phyloP scores from a whole-genome alignment of 306 rosid genomes.

The Astragalus glycyphyllos region DNA sequence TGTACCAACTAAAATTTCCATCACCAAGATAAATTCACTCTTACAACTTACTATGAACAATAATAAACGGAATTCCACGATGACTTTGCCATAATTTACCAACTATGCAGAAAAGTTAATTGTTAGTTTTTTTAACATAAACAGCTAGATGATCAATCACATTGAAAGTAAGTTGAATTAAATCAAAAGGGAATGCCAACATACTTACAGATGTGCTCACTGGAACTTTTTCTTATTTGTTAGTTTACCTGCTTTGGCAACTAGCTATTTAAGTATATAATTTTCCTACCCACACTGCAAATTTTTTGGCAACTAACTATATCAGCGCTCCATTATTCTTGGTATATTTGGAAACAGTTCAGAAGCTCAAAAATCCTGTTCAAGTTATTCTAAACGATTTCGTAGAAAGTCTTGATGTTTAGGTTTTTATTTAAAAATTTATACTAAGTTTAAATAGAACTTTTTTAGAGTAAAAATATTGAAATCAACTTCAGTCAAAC shows the following conservation, averaged over 20 bases:
- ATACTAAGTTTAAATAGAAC: background rate
- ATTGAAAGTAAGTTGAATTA: slow-evolving; percentile 6
- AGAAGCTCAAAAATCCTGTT: background rate
- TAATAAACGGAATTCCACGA: background rate
- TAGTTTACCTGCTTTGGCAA: slow-evolving; percentile 17
- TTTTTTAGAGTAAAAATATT: background rate
- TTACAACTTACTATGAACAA: slow-evolving; percentile 6
- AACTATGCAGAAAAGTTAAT: background rate
- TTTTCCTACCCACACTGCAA: background rate
- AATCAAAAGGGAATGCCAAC: slow-evolving; percentile 31
- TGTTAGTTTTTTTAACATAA: slow-evolving; percentile 22
- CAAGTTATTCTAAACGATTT: slow-evolving; percentile 1
- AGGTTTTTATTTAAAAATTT: background rate
- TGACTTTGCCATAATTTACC: slow-evolving; percentile 19
- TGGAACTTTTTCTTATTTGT: slow-evolving; percentile 18
- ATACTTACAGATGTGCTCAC: slow-evolving; percentile 20
- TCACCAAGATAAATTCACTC: slow-evolving; percentile 1
- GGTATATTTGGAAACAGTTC: background rate
- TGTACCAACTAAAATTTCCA: slow-evolving; percentile 22
- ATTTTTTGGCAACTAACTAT: slow-evolving; percentile 1
- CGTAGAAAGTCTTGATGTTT: background rate
- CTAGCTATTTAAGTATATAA: slow-evolving; percentile 21
- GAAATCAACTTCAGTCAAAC: background rate
- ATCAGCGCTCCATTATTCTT: background rate
- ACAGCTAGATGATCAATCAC: background rate